Percentiles rank a stretch among this genome's conserved stretches.
phyloP scores from a whole-genome alignment of 164 flowering plant genomes.

The Macadamia integrifolia region DNA sequence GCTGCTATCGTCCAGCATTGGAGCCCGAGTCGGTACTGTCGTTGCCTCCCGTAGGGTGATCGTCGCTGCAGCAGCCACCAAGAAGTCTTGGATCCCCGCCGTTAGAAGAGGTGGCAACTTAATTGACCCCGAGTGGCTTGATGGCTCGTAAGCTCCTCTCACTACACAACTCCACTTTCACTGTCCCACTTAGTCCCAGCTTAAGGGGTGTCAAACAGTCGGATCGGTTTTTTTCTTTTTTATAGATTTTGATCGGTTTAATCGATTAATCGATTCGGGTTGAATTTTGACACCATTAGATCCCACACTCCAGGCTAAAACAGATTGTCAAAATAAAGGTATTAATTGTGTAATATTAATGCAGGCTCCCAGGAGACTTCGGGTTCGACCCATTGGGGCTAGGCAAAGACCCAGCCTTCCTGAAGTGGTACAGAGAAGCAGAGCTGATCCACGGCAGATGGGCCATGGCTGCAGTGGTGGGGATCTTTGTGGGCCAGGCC shows the following conservation, averaged over 20 bases:
- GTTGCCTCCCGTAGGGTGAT: conserved; percentile 17
- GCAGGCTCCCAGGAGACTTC: conserved; percentile 90
- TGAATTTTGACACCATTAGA: no score
- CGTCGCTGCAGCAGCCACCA: conserved; percentile 36
- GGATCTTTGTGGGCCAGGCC: conserved; percentile 93
- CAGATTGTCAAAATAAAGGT: no score
- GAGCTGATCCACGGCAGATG: conserved; percentile 98
- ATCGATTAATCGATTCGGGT: no score
- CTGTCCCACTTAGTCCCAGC: no score
- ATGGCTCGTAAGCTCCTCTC: conserved; percentile 56
- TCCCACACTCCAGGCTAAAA: no score
- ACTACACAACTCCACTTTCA: no score
- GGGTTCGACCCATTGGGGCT: conserved; percentile 98
- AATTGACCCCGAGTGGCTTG: conserved; percentile 79
- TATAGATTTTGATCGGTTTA: no score
- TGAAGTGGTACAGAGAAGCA: conserved; percentile 98
- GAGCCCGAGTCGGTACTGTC: conserved; percentile 7
- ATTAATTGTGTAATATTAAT: not conserved
- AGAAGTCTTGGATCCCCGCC: conserved; percentile 72
- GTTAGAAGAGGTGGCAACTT: conserved; percentile 59
- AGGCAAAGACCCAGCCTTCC: conserved; percentile 95
- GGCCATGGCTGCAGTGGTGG: conserved; percentile 95
- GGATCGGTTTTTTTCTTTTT: no score
- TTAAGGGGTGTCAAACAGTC: no score
- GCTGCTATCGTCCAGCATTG: conserved; percentile 12